Evolutionary conservation across 495 filamentous ascomycete species (phyloP), one percentile per base, ranked within the genome.

Genomic region (Haplographium delicatum): DNA sequence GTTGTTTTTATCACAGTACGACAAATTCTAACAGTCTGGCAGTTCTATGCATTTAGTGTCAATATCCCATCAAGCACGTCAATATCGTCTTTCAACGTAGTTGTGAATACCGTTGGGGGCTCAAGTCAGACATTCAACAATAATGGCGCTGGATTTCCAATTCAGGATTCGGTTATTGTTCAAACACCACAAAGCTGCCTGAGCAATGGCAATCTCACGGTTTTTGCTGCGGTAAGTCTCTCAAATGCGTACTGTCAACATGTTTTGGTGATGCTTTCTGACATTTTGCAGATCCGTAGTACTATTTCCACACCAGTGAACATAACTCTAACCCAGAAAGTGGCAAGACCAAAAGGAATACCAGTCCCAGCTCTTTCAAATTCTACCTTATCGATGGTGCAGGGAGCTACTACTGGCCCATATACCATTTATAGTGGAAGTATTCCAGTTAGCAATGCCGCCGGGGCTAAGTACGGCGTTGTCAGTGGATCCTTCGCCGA

Each of bases 361-460:
- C 70, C 76, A 1, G 66, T 81, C 16, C 76, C 80, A 9, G 60
- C 60, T 0, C 53, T 83, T 13, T 68, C 68, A 22, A 68, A 56
- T 4, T 57, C 62, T 5, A 70, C 64, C 3, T 31, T 73, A 6
- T 47, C 65, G 6, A 79, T 83, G 75, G 60, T 64, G 3, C 61
- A 74, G 51, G 70, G 72, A 9, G 50, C 65, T 28, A 74, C 77
- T 30, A 60, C 75, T 27, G 80, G 80, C 5, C 53, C 56, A 6
- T 81, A 83, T 50, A 74, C 66, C 15, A 66, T 82, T 22, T 81
- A 75, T 55, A 71, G 67, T 8, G 75, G 65, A 1, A 71, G 59
- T 38, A 73, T 70, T 51, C 61, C 71, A 31, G 63, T 74, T 38
- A 25, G 30, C 8, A 38, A 40, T 11, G 6, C 34, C 7, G 27